Conservation (phyloP, 2,329 filamentous ascomycete species). For the Beauveria rudraprayagi region DNA sequence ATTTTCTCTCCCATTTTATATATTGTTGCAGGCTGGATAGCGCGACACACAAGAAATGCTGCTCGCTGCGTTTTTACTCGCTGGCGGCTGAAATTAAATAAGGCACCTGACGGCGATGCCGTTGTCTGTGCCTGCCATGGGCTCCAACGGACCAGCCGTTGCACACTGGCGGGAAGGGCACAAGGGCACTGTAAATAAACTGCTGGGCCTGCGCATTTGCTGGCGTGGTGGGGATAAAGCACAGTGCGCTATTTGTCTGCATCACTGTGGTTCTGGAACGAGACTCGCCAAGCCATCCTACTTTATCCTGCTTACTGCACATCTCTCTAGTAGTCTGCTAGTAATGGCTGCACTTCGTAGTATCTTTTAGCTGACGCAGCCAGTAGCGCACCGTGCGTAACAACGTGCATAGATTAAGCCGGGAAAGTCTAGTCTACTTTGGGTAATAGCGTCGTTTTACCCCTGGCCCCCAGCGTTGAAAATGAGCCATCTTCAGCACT, state of each 20-base stretch:
- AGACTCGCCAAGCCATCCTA: background rate
- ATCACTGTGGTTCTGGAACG: slow-evolving; percentile 6
- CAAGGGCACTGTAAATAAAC: background rate
- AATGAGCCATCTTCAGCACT: background rate
- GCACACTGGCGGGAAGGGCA: background rate
- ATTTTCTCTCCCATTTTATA: too few relatives aligned
- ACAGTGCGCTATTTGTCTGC: background rate
- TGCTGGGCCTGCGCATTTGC: background rate
- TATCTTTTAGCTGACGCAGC: slow-evolving; percentile 5
- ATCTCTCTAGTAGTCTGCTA: background rate
- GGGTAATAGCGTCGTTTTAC: background rate
- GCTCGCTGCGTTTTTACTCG: background rate
- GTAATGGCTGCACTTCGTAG: background rate
- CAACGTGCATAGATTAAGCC: background rate
- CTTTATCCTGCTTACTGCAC: background rate
- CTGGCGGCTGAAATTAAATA: background rate
- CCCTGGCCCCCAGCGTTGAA: slow-evolving; percentile 2
- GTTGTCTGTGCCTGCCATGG: background rate
- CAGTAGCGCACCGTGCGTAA: background rate
- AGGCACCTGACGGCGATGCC: background rate
- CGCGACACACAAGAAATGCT: too few relatives aligned
- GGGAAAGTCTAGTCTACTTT: background rate
- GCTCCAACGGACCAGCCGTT: background rate
- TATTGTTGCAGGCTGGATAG: too few relatives aligned
- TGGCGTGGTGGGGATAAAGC: background rate